These are phyloP conservation scores for Clonostachys chloroleuca DNA, from an alignment of 2,329 filamentous ascomycete species.

Conservation along the genomic window DNA sequence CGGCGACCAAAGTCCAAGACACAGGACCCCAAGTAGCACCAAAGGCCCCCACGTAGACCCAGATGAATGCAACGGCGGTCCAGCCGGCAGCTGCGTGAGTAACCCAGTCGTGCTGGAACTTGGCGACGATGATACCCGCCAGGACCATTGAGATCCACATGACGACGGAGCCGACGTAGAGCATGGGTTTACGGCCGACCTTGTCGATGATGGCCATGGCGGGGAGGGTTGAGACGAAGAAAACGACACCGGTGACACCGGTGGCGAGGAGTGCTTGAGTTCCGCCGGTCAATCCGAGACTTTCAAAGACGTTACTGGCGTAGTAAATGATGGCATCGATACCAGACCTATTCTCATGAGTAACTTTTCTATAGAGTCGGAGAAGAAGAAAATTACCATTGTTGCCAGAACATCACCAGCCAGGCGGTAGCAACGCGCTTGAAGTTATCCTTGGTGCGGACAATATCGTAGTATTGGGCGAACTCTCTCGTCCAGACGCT, in stretches of 20 bases:
- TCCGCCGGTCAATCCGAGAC: constrained; percentile 33
- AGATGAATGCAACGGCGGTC: constrained; percentile 17
- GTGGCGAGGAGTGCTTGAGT: constrained; percentile 61
- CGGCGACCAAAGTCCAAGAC: constrained; percentile 40
- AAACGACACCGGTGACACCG: constrained; percentile 66
- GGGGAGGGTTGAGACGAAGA: constrained; percentile 41
- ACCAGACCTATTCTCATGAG: constrained; percentile 5
- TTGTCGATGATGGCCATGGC: constrained; percentile 31
- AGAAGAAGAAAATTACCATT: constrained; percentile 17
- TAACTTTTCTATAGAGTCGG: no score
- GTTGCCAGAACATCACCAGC: constrained; percentile 57
- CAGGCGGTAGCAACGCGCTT: constrained; percentile 61
- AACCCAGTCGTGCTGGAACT: constrained; percentile 13
- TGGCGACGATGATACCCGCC: constrained; percentile 16
- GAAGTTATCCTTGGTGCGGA: constrained; percentile 47
- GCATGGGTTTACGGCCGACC: constrained; percentile 31
- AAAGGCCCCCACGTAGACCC: constrained; percentile 56
- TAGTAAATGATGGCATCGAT: constrained; percentile 37
- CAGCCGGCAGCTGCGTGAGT: constrained; percentile 15
- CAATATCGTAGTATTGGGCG: constrained; percentile 42
- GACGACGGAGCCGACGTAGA: constrained; percentile 21
- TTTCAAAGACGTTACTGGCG: constrained; percentile 33
- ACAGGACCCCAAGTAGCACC: constrained; percentile 54
- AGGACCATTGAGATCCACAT: constrained; percentile 18
- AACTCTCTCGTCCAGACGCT: constrained; percentile 37